Evolutionary conservation across 2,329 filamentous ascomycete species (phyloP), one percentile per base, ranked within the genome.

Genomic region (Penicillium janthinellum): DNA sequence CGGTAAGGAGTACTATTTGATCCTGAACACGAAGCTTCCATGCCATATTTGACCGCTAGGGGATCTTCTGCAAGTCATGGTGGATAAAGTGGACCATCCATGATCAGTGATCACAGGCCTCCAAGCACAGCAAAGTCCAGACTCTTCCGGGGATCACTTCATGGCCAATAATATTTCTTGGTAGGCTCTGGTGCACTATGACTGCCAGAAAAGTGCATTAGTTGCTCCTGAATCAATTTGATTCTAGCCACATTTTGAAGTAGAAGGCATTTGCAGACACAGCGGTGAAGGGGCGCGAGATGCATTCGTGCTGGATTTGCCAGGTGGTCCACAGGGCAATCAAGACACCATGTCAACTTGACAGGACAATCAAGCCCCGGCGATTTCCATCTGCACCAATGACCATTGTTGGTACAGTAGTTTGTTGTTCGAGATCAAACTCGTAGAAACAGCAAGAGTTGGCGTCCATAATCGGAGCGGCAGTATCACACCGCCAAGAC

Each of bases 401-500:
- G 4, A 2, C 15, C 8, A 49, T 17, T n/a, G n/a, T 2, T 38
- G 35, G 7, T 12, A 31, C 28, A 35, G 20, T 34, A 12, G 14
- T n/a, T 12, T 37, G n/a, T 25, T n/a, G n/a, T 25, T 25, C 25
- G 20, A 39, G 34, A 42, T 53, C 38, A 20, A 42, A n/a, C 41
- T 41, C 11, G 15, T 28, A 28, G 25, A 28, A 28, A 20, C 5
- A 25, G 3, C 25, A 25, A 25, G 25, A 25, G 25, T 25, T 25
- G 25, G 25, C 25, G 28, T 39, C 51, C 37, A 44, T 37, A n/a
- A 47, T 20, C n/a, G 22, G 25, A 10, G 41, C 17, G 65, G 66
- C 66, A 68, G 65, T 59, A 67, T 65, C 59, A 64, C 60, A 67
- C 63, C 64, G 64, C 66, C 66, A 25, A 64, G 41, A 22, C 64